Base-by-base conservation (phyloP, 2,329 filamentous ascomycete genomes). In the Exophiala viscosa region DNA sequence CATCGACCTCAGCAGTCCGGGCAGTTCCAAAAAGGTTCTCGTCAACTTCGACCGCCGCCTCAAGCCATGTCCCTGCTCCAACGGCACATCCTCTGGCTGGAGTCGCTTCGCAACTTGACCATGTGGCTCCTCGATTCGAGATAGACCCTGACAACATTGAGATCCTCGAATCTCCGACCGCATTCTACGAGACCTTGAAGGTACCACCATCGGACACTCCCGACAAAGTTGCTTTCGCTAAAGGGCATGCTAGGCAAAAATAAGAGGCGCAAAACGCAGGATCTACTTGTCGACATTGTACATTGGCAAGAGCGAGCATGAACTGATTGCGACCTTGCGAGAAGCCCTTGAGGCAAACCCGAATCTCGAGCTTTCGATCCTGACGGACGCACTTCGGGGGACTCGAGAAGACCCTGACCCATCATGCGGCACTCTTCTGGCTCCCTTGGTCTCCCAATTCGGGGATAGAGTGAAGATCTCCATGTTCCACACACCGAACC, bases 401-500 rank as follows among this genome's bases (percentile, higher is more conserved):
- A 99, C 93, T 4, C 83, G 93, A 59, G 93, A 99, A 70, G 86
- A 88, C 0, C 93, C 93, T 0, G 72, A 88, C 11, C 79, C 90
- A 42, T 95, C 90, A 60, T 93, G 87, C 69, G 93, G 91, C 2
- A 96, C 91, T 9, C 77, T 99, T 10, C 79, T 99, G 34, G 88
- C 86, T 5, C 86, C 90, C 0, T 74, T 99, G n/a, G 79, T 96
- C 9, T 89, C 96, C 62, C 95, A 96, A 70, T 91, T 92, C 0
- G 68, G 84, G 3, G 84, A 88, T 1, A 81, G 92, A 34, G 90
- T 99, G 36, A 90, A 96, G 65, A 84, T 99, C 58, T 87, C 91
- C 63, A 95, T 99, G 90, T 99, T 95, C 67, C 93, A 99, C 70
- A 99, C 93, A 1, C 93, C 93, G 0, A 99, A 99, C 65, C 73